phyloP scores from a whole-genome alignment of 2,329 filamentous ascomycete species.

The Pochonia chlamydosporia region DNA sequence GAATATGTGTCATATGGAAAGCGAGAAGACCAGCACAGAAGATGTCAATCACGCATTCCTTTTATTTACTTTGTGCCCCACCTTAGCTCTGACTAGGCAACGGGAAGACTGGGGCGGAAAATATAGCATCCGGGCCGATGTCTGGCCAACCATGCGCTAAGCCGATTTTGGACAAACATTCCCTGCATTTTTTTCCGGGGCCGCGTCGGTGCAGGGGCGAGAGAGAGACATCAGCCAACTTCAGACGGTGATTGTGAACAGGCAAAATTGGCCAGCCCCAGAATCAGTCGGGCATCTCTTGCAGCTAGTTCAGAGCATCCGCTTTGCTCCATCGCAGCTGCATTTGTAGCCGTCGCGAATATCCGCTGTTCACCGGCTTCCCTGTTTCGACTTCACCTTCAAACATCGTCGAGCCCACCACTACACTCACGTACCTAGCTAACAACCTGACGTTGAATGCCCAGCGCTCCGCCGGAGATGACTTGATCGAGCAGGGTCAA shows the following conservation, averaged over 20 bases:
- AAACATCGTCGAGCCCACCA: background rate
- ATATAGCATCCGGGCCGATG: slow-evolving; percentile 7
- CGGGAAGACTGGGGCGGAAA: slow-evolving; percentile 12
- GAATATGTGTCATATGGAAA: slow-evolving; percentile 16
- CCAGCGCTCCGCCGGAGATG: no score
- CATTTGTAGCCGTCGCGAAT: no score
- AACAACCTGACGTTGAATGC: no score
- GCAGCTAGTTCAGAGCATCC: background rate
- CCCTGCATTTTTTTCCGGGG: background rate
- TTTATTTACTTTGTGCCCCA: slow-evolving; percentile 42
- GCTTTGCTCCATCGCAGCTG: background rate
- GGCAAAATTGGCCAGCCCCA: background rate
- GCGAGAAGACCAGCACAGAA: slow-evolving; percentile 15
- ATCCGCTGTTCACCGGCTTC: no score
- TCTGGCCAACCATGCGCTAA: background rate
- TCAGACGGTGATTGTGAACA: background rate
- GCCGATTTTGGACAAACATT: background rate
- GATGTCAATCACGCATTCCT: slow-evolving; percentile 22
- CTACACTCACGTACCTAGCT: no score
- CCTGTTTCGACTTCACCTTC: background rate
- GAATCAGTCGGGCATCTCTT: background rate
- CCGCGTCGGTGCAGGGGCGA: no score
- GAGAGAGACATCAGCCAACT: background rate
- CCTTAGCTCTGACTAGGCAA: slow-evolving; percentile 29
- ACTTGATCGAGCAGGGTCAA: slow-evolving; percentile 1